phyloP scores from a whole-genome alignment of 2,329 filamentous ascomycete genomes.

The Colletotrichum sansevieriae region DNA sequence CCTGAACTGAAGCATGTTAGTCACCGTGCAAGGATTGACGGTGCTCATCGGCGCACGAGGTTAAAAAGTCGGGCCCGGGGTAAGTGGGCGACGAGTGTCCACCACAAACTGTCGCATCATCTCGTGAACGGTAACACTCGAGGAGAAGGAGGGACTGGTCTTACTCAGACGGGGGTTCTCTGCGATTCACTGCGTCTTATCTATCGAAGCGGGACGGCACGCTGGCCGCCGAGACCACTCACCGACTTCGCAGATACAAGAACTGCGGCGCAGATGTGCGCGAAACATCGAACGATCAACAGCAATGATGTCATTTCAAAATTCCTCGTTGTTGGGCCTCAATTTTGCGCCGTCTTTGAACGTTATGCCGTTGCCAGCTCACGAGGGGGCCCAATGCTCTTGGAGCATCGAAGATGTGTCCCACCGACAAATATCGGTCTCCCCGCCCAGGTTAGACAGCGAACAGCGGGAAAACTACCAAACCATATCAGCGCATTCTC shows the following conservation, averaged over 20 bases:
- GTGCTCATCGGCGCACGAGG: conserved; percentile 38
- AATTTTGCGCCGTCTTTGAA: conserved; percentile 17
- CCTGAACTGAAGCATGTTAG: conserved; percentile 34
- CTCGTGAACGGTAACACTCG: conserved; percentile 14
- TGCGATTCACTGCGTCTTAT: neutral
- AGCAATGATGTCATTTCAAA: conserved; percentile 40
- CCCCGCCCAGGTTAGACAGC: neutral
- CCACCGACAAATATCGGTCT: neutral
- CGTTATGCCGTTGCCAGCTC: conserved; percentile 19
- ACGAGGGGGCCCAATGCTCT: conserved; percentile 9
- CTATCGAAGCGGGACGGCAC: neutral
- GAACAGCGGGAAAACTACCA: conserved; percentile 6
- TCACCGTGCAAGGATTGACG: conserved; percentile 39
- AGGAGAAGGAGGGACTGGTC: neutral
- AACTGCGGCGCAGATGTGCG: conserved; percentile 26
- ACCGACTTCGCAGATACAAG: conserved; percentile 3
- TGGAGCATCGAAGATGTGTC: neutral
- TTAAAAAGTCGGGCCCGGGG: conserved; percentile 38
- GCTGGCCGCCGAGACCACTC: conserved; percentile 3
- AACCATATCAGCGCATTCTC: neutral
- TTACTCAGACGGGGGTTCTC: conserved; percentile 14
- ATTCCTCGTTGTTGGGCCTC: conserved; percentile 16
- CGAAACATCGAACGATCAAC: conserved; percentile 25
- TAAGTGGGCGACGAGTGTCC: conserved; percentile 40
- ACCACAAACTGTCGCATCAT: conserved; percentile 36